Conservation (phyloP, 2,329 filamentous ascomycete species). For the Neopestalotiopsis sp. region DNA sequence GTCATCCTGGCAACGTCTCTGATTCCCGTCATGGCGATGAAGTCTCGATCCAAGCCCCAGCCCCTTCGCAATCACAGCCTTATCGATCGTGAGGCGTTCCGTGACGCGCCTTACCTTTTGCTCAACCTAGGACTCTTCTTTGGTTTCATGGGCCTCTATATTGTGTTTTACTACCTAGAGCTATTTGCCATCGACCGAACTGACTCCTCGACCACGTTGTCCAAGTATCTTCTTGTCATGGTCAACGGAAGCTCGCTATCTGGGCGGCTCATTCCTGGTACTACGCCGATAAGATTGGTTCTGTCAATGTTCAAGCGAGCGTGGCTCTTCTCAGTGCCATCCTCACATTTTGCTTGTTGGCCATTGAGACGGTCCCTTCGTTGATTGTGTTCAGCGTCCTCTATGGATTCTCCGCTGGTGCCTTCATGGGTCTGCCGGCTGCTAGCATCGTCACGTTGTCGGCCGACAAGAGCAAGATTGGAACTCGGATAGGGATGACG, state of each 20-base stretch:
- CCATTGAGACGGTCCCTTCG: slow-evolving; percentile 27
- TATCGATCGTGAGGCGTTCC: slow-evolving; percentile 33
- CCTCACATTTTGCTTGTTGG: slow-evolving; percentile 37
- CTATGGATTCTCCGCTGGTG: slow-evolving; percentile 42
- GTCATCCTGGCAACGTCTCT: slow-evolving; percentile 35
- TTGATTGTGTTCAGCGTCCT: slow-evolving; percentile 36
- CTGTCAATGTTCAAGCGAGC: slow-evolving; percentile 34
- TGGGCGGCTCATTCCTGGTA: slow-evolving; percentile 42
- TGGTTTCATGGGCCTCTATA: slow-evolving; percentile 40
- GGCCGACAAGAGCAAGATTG: slow-evolving; percentile 32
- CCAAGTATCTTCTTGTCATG: slow-evolving; percentile 38
- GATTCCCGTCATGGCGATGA: slow-evolving; percentile 34
- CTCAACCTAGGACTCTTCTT: slow-evolving; percentile 32
- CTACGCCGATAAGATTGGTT: slow-evolving; percentile 36
- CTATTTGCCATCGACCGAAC: slow-evolving; percentile 23
- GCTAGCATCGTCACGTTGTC: slow-evolving; percentile 30
- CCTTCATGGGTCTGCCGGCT: slow-evolving; percentile 37
- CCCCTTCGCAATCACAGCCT: slow-evolving; percentile 27
- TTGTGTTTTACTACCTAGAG: slow-evolving; percentile 41
- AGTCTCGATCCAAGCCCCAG: slow-evolving; percentile 26
- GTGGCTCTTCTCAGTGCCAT: slow-evolving; percentile 31
- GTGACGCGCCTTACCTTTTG: slow-evolving; percentile 34
- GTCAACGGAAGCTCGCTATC: slow-evolving; percentile 42
- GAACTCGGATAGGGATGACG: slow-evolving; percentile 48
- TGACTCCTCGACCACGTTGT: slow-evolving; percentile 20